Base-by-base conservation (phyloP, 192 early-diverging fungal genomes). In the Coemansia sp. region DNA sequence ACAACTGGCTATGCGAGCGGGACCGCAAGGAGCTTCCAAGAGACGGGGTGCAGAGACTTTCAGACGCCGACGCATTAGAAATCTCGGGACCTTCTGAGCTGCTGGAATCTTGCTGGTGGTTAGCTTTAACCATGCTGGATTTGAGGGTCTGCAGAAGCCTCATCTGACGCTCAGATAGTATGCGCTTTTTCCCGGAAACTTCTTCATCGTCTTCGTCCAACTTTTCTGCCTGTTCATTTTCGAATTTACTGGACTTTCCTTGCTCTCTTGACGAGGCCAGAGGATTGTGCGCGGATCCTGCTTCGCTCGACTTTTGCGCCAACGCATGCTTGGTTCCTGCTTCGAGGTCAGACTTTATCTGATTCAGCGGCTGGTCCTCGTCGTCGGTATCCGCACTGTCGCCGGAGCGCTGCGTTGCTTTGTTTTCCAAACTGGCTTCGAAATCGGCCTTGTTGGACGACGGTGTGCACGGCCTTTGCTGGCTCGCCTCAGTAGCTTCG, bases 331-430 rank as follows among this genome's bases (percentile, higher is more conserved):
- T 57, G 9, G 59, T 14, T 14, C 66, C 77, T 5, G 72, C 59
- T 32, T 59, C 62, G 11, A 80, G 77, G 32, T 74, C 72, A 4
- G 65, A 72, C 65, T 74, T 63, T 40, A 80, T 65, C 54, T 61
- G 33, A 42, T 80, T 59, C 33, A 80, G 72, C 14, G 77, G 77
- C 45, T 72, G 71, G 62, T 80, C 77, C 56, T 80, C 77, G 32
- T 77, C 49, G 22, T 25, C 49, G 2, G 22, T 52, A 52, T 52
- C 22, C 15, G 20, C 22, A 20, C 23, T 52, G 8, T 25, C 23
- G 2, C 17, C 45, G 19, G 45, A 48, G 45, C 5, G 45, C 45
- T 19, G 45, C 0, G 19, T 4, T 19, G 14, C 17, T 17, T 20
- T 48, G 13, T 6, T 19, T 2, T 25, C 22, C 1, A 1, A 5